Evolutionary conservation across 345 rosid species (phyloP), one percentile per base, ranked within the genome.

Genomic region (Gossypium raimondii): DNA sequence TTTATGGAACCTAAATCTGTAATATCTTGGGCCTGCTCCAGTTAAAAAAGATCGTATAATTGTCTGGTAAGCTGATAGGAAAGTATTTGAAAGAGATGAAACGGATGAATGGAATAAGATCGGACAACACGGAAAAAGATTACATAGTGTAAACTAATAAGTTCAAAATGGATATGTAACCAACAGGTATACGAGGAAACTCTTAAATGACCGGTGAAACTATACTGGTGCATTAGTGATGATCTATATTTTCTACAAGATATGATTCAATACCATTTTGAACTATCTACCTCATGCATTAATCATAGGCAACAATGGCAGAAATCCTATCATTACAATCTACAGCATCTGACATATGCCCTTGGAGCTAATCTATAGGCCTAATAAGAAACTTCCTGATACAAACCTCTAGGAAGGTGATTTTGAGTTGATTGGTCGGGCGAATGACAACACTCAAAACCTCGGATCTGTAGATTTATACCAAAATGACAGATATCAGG

Each of bases 1-100:
- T 86, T 94, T 80, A 94, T 75, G 71, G 98, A 89, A 78, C 98
- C 98, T 74, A 94, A 78, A 68, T 87, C 95, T 0, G 87, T 78
- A 57, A 94, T 82, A 80, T 94, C 97, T 85, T 88, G 79, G 29
- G 98, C 98, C 98, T 94, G 89, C 47, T 70, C 75, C 41, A 34
- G 71, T 72, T 62, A 66, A 14, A 50, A 75, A 78, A 29, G 4
- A 47, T 47, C 45, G n/a, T 6, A 48, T 80, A 83, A 79, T 77
- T 67, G 50, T 68, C 57, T 2, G 6, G 45, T 44, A 14, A 65
- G 69, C 52, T 11, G 69, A 18, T 43, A 18, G 52, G 3, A 43
- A 11, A 43, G 11, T 65, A 65, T n/a, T 43, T 20, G 27, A n/a
- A 64, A 47, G 8, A 55, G 29, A 62, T 78, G 7, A 29, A 80